Evolutionary conservation across 768 basidiomycete species (phyloP).

Genomic region (Cyclocybe cylindracea): DNA sequence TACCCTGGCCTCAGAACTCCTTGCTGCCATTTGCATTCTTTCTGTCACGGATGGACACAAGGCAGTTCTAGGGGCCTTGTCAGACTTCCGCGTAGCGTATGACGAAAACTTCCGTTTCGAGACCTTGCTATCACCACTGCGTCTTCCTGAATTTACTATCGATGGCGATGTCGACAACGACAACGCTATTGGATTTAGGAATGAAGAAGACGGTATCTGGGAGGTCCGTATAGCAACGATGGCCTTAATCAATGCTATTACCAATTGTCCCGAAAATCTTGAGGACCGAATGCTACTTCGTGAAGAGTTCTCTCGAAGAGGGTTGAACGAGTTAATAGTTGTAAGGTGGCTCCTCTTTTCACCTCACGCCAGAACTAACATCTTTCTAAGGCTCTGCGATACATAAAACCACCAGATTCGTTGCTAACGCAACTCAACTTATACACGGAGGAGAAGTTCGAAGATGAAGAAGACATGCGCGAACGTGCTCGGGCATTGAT

Average conservation of each 20-base stretch:
- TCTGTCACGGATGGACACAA: slow-evolving; percentile 71
- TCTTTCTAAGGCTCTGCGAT: slow-evolving; percentile 62
- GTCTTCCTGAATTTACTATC: slow-evolving; percentile 43
- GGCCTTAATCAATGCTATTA: slow-evolving; percentile 78
- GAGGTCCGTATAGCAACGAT: slow-evolving; percentile 77
- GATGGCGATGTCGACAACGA: slow-evolving; percentile 34
- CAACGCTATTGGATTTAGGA: slow-evolving; percentile 36
- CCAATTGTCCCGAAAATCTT: slow-evolving; percentile 71
- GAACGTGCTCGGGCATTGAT: slow-evolving; percentile 52
- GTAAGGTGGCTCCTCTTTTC: slow-evolving; percentile 47
- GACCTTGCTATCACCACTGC: slow-evolving; percentile 64
- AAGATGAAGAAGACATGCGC: slow-evolving; percentile 85
- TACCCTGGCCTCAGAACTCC: slow-evolving; percentile 69
- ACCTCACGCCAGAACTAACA: not conserved
- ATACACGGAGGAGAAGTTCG: slow-evolving; percentile 86
- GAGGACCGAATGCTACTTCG: slow-evolving; percentile 79
- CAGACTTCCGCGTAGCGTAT: slow-evolving; percentile 73
- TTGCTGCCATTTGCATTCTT: slow-evolving; percentile 83
- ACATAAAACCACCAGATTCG: slow-evolving; percentile 68
- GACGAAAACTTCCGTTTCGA: slow-evolving; percentile 83
- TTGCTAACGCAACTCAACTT: slow-evolving; percentile 80
- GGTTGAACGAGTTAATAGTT: slow-evolving; percentile 80
- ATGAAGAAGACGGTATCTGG: slow-evolving; percentile 75
- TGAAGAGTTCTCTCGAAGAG: slow-evolving; percentile 81
- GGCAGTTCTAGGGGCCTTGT: slow-evolving; percentile 73